phyloP scores from a whole-genome alignment of 176 grass and related monocot genomes.

The Zea luxurians region DNA sequence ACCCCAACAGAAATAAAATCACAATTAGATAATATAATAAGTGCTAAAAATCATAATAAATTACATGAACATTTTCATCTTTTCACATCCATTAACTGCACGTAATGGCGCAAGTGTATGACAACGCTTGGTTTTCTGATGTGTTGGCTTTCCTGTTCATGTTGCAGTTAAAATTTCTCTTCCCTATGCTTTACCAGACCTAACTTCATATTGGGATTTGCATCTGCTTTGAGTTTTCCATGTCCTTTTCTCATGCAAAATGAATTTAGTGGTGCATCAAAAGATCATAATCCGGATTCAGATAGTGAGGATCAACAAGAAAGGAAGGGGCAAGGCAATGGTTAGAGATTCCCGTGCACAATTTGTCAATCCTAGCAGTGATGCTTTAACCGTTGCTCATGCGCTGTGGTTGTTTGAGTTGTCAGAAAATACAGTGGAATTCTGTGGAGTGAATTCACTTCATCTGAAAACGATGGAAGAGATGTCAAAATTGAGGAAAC shows the following conservation, averaged over 20 bases:
- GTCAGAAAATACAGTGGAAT: constrained; percentile 58
- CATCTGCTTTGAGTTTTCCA: constrained; percentile 82
- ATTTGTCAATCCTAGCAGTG: constrained; percentile 78
- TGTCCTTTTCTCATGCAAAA: constrained; percentile 76
- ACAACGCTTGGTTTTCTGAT: no score
- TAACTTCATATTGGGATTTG: constrained; percentile 71
- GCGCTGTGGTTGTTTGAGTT: constrained; percentile 83
- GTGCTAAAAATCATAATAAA: no score
- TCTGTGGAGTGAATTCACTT: constrained; percentile 80
- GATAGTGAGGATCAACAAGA: constrained; percentile 35
- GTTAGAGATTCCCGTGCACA: constrained; percentile 63
- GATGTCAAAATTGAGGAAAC: constrained; percentile 96
- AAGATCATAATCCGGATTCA: constrained; percentile 40
- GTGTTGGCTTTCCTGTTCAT: no score
- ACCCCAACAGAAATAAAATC: no score
- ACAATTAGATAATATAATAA: no score
- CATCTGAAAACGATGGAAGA: constrained; percentile 98
- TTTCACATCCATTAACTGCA: no score
- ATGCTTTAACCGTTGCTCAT: constrained; percentile 80
- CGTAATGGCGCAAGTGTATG: no score
- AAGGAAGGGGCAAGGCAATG: constrained; percentile 58
- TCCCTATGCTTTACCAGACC: constrained; percentile 51
- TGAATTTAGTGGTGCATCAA: constrained; percentile 38
- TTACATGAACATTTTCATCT: no score
- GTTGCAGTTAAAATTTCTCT: no score